Base-by-base conservation (phyloP, 352 stramenopile species). In the Globisporangium uncinulatum region DNA sequence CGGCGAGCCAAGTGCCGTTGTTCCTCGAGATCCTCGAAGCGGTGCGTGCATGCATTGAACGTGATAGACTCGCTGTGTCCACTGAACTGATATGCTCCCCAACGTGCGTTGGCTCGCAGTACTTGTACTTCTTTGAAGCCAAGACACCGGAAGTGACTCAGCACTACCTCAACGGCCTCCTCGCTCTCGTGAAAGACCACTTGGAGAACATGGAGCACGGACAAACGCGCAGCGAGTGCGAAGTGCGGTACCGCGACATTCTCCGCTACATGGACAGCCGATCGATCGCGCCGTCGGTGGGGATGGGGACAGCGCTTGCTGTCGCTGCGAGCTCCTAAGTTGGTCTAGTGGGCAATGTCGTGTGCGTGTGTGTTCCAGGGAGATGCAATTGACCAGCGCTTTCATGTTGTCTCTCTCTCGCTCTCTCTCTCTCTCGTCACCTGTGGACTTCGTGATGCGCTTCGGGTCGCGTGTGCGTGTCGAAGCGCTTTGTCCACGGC, bases 21-120 rank as follows among this genome's bases (percentile, higher is more conserved):
- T 99, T 99, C 73, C 86, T 99, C 6, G 95, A 99, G 62, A 97
- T 98, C 37, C 65, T 99, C 7, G 94, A 99, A 56, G 61, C 76
- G 49, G 83, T 92, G 73, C 47, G 74, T 76, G 14, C 24, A 29
- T 29, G 24, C 24, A 29, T 29, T 29, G 2, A 39, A 13, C 10
- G 2, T 36, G 9, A 24, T 53, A 1, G 43, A 10, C 4, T 41
- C 63, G 0, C 31, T 3, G 17, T 57, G 7, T 11, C 17, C n/a
- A 32, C 32, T 29, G 14, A 6, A 29, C 34, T 13, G 34, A 8
- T 39, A 6, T 8, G 34, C 13, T 39, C 34, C 34, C 3, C 39
- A 44, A n/a, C 59, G 51, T 13, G 43, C 3, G 43, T 61, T 36
- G 42, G 15, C 59, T 4, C 20, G 24, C 49, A 91, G 83, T 94